Conservation (phyloP, 2,329 filamentous ascomycete species). For the Aspergillus fructus region DNA sequence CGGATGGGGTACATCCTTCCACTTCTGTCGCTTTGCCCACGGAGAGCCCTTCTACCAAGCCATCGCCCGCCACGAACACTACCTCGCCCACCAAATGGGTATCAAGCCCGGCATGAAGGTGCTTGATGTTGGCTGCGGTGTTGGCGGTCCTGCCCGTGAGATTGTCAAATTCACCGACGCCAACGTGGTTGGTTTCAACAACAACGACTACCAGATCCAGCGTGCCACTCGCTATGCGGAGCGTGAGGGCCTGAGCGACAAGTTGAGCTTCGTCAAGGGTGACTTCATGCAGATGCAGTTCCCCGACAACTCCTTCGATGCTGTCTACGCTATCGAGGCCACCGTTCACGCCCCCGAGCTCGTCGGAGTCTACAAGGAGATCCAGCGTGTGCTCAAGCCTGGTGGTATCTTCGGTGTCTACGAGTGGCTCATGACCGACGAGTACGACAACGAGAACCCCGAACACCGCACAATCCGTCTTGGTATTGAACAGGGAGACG, state of each 20-base stretch:
- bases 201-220: constrained; percentile 99
- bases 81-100: constrained; percentile 85
- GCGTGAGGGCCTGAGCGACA: constrained; percentile 75
- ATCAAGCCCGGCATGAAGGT: constrained; percentile 86
- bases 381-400: constrained; percentile 92
- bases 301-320: constrained; percentile 86
- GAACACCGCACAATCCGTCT: constrained; percentile 87
- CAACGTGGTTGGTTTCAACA: constrained; percentile 91
- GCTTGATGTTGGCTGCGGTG: constrained; percentile 93
- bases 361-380: constrained; percentile 89
- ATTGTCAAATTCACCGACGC: constrained; percentile 93
- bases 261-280: constrained; percentile 86
- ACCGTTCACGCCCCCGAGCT: constrained; percentile 91
- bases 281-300: constrained; percentile 99
- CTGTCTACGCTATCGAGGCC: constrained; percentile 95
- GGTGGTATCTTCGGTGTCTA: constrained; percentile 96
- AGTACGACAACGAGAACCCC: constrained; percentile 85
- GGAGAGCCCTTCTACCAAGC: constrained; percentile 87
- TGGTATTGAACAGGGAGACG: constrained; percentile 92
- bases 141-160: constrained; percentile 90
- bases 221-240: constrained; percentile 82
- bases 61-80: constrained; percentile 96
- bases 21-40: constrained; percentile 91
- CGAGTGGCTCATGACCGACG: constrained; percentile 98
- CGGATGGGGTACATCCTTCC: constrained; percentile 94